Conservation (phyloP, 2,329 filamentous ascomycete genomes). For the Fusarium caatingaense region DNA sequence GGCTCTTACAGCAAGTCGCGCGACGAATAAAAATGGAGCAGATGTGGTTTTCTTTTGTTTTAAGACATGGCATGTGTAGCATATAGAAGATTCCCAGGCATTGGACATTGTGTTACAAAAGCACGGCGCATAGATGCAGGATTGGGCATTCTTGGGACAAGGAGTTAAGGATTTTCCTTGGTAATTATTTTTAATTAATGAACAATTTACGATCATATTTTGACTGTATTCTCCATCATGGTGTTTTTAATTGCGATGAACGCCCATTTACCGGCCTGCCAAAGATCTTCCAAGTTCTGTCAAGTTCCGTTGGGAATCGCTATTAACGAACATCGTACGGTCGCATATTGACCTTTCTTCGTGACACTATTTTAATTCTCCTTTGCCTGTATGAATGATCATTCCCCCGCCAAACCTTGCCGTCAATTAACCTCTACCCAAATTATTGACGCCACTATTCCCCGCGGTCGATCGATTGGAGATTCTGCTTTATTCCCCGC, state of each 20-base stretch:
- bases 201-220: neutral
- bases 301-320: too few species aligned
- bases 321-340: too few species aligned
- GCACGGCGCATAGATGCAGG: slow-evolving; percentile 22
- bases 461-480: neutral
- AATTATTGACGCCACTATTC: neutral
- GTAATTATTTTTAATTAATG: slow-evolving; percentile 19
- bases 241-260: neutral
- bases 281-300: too few species aligned
- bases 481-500: neutral
- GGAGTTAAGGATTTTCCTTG: slow-evolving; percentile 24
- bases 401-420: neutral
- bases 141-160: slow-evolving; percentile 3
- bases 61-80: slow-evolving; percentile 20
- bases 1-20: slow-evolving; percentile 27
- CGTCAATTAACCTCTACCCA: neutral
- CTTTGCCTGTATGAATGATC: too few species aligned
- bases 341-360: too few species aligned
- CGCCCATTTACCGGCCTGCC: neutral
- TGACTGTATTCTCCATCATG: neutral
- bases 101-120: slow-evolving; percentile 23
- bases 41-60: slow-evolving; percentile 1
- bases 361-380: too few species aligned
- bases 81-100: slow-evolving; percentile 30
- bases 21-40: neutral